Evolutionary conservation across 352 stramenopile species (phyloP).

Genomic region (Phytophthora agathidicida): DNA sequence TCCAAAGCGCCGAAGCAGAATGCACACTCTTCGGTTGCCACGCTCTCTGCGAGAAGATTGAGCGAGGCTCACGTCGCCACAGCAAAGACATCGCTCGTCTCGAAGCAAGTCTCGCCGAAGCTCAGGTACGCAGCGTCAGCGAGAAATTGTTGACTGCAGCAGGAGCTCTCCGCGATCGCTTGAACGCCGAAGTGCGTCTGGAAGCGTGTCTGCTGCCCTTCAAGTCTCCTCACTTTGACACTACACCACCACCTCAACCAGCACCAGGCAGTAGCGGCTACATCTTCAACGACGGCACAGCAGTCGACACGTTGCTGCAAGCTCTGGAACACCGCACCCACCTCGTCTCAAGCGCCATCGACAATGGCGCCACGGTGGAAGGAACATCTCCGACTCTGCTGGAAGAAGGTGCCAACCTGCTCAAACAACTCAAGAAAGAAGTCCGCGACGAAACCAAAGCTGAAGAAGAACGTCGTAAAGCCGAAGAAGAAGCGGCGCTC

Average conservation of each 20-base stretch:
- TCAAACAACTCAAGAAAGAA: constrained; percentile 87
- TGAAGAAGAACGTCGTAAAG: constrained; percentile 74
- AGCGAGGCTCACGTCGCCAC: constrained; percentile 57
- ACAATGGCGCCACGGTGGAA: constrained; percentile 48
- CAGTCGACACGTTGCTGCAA: constrained; percentile 62
- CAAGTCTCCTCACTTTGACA: constrained; percentile 19
- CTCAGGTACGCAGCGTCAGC: constrained; percentile 50
- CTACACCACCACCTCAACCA: constrained; percentile 1
- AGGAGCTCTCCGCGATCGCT: constrained; percentile 48
- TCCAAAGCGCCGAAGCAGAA: constrained; percentile 78
- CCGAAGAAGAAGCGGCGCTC: constrained; percentile 69
- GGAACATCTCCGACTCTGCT: constrained; percentile 59
- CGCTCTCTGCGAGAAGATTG: constrained; percentile 66
- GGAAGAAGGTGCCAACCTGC: constrained; percentile 56
- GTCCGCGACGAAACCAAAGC: constrained; percentile 79
- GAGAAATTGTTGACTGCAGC: constrained; percentile 63
- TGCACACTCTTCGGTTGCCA: constrained; percentile 83
- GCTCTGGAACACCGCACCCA: constrained; percentile 69
- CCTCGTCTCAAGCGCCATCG: constrained; percentile 57
- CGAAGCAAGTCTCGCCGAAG: constrained; percentile 65
- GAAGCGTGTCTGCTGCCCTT: constrained; percentile 67
- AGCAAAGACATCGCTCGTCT: constrained; percentile 64
- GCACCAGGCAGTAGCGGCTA: constrained; percentile 34
- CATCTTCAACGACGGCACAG: constrained; percentile 57
- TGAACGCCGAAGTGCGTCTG: constrained; percentile 74